phyloP scores from a whole-genome alignment of 1,284 basidiomycete species.

The Xerocomus minutiporus region DNA sequence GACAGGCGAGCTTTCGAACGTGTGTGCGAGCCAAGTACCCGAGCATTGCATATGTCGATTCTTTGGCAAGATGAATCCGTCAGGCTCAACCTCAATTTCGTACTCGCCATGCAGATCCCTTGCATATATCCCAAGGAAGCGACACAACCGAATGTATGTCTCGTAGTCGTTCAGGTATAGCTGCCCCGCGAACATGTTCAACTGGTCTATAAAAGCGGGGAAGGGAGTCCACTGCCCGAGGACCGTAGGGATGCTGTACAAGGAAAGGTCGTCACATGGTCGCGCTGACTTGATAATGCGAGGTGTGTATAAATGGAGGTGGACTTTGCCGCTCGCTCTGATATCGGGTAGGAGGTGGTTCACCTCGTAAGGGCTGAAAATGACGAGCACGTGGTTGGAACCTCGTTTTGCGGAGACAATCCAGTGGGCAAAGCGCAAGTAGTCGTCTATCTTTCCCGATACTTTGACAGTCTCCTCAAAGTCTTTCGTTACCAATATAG shows the following conservation, averaged over 20 bases:
- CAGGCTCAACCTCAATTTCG: constrained; percentile 19
- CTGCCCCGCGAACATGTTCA: constrained; percentile 41
- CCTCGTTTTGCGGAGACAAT: constrained; percentile 27
- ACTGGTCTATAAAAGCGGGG: constrained; percentile 25
- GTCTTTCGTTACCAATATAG: constrained; percentile 29
- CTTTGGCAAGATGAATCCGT: constrained; percentile 37
- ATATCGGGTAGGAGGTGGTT: constrained; percentile 37
- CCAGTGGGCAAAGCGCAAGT: constrained; percentile 41
- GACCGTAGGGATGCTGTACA: constrained; percentile 33
- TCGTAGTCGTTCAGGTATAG: constrained; percentile 25
- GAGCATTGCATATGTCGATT: constrained; percentile 9
- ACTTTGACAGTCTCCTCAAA: constrained; percentile 15
- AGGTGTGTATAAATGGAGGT: constrained; percentile 42
- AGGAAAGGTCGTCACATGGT: constrained; percentile 37
- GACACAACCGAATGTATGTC: constrained; percentile 33
- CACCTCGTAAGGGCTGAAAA: constrained; percentile 43
- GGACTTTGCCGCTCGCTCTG: constrained; percentile 29
- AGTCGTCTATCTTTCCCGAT: constrained; percentile 22
- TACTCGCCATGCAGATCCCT: constrained; percentile 13
- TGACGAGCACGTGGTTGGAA: constrained; percentile 24
- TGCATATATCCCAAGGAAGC: constrained; percentile 35
- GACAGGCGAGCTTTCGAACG: constrained; percentile 33
- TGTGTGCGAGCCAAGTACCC: constrained; percentile 10
- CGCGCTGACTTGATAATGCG: constrained; percentile 33
- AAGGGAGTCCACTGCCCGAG: constrained; percentile 15